A percentile compares a stretch with the other conserved stretches of the same genome.
These are phyloP conservation scores for Claviceps humidiphila DNA, from an alignment of 2,329 filamentous ascomycete genomes.

Conservation along the genomic window DNA sequence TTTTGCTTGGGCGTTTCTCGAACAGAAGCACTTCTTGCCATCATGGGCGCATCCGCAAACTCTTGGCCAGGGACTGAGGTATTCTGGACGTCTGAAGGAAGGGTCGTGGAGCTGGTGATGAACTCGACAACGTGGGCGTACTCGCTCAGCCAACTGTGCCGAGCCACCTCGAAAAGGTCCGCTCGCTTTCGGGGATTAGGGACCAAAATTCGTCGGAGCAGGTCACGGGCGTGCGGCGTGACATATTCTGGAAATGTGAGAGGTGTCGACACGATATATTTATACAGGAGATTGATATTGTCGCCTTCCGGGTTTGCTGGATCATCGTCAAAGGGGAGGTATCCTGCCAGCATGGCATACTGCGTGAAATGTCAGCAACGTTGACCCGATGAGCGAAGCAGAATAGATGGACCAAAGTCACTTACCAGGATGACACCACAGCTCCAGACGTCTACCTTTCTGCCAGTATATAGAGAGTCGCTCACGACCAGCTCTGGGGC, in stretches of 20 bases:
- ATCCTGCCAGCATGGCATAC: slow-evolving; percentile 98
- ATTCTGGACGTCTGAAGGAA: slow-evolving; percentile 71
- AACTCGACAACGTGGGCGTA: slow-evolving; percentile 94
- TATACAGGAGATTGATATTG: slow-evolving; percentile 97
- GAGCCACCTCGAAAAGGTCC: slow-evolving; percentile 90
- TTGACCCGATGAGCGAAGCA: too few species aligned
- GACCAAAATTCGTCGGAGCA: slow-evolving; percentile 84
- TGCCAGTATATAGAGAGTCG: slow-evolving; percentile 90
- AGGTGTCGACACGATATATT: slow-evolving; percentile 95
- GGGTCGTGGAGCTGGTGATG: slow-evolving; percentile 91
- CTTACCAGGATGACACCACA: slow-evolving; percentile 95
- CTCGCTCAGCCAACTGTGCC: slow-evolving; percentile 96
- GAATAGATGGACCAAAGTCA: slow-evolving; percentile 8
- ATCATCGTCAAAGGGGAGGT: slow-evolving; percentile 95
- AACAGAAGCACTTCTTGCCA: slow-evolving; percentile 84
- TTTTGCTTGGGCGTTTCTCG: slow-evolving; percentile 70
- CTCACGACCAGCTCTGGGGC: slow-evolving; percentile 95
- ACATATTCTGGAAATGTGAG: slow-evolving; percentile 98
- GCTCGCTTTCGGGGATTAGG: slow-evolving; percentile 90
- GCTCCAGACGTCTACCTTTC: slow-evolving; percentile 98
- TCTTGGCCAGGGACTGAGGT: slow-evolving; percentile 52
- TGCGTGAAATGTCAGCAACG: slow-evolving; percentile 25
- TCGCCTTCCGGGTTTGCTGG: slow-evolving; percentile 96
- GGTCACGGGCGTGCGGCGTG: slow-evolving; percentile 85
- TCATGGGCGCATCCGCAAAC: slow-evolving; percentile 40